Evolutionary conservation across 164 flowering plant species (phyloP), one percentile per base, ranked within the genome.

Genomic region (Euptelea pleiosperma): DNA sequence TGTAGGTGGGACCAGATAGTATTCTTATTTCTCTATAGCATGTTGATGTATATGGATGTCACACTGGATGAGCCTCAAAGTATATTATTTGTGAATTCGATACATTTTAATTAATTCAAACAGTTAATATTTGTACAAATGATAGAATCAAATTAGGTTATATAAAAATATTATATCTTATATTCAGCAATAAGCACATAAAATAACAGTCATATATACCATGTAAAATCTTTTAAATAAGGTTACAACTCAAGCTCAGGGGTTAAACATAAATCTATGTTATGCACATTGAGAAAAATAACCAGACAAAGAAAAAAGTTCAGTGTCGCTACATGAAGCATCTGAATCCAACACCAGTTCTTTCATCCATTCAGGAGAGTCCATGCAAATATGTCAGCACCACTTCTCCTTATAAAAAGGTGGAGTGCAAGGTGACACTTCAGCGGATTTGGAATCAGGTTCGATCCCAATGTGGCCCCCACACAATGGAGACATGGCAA

Each of bases 11-110:
- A n/a, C 0, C 21, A 18, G 9, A 16, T 15, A 8, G 8, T n/a
- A n/a, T n/a, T n/a, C n/a, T 2, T 42, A 42, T 8, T 1, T 42
- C 45, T n/a, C 22, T 18, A 6, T 42, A 42, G 7, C 35, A 26
- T 15, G 52, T 49, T 2, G 28, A 49, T n/a, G 31, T 19, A 28
- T 29, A 48, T 15, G n/a, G n/a, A n/a, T n/a, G n/a, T n/a, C n/a
- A n/a, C n/a, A n/a, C n/a, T n/a, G n/a, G n/a, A n/a, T n/a, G 33
- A 24, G 26, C 33, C 52, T 26, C 34, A 15, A 48, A 47, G 14
- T 44, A 47, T 30, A 47, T 22, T n/a, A 30, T 48, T 45, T n/a
- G 18, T 29, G 52, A 31, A 48, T 48, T 49, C 21, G 25, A 49
- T 10, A 49, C 5, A 28, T 49, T 29, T 30, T 6, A 7, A 49